Base-by-base conservation (phyloP, 306 rosid genomes). In the Argentina anserina region DNA sequence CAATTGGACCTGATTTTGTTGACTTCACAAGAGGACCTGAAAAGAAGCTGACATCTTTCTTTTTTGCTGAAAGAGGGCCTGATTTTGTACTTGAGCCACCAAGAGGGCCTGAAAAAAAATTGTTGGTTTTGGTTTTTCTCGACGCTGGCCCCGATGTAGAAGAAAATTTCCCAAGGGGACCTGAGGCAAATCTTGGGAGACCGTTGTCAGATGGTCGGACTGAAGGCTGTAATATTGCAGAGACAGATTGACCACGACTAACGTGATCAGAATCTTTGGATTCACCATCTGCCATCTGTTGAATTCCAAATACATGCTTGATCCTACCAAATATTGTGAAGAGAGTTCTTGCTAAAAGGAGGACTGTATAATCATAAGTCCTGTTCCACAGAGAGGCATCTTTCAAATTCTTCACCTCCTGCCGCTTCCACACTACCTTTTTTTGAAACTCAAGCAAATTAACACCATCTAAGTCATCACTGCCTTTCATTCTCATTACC, bases 371-470 rank as follows among this genome's bases (percentile, higher is more conserved):
- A 81, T 95, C 97, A 40, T 87, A 90, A 60, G 97, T 90, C 82
- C 84, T 80, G 87, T 83, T 88, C 99, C 99, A 95, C 68, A 92
- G 74, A 67, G 99, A 91, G 70, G 73, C 70, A 36, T 87, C 87
- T 77, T 87, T 76, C 75, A 95, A 75, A 83, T 76, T 78, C 81
- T 87, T 95, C 83, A 95, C 96, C 80, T 92, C 97, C 25, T 84
- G 80, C 88, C 71, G 86, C 81, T 92, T 92, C 95, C 92, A 83
- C 1, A 74, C 79, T 75, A 92, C 88, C 84, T 90, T 92, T 83
- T 88, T 95, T 81, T 83, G 92, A 86, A 84, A 90, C 78, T 95
- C 97, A 1, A 69, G 67, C 67, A 95, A 73, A 86, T 73, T 86
- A 4, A 65, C 73, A 43, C 80, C 83, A 26, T 81, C 88, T 5